These are phyloP conservation scores for Aschersonia sp. DNA, from an alignment of 2,329 filamentous ascomycete species.

Conservation along the genomic window DNA sequence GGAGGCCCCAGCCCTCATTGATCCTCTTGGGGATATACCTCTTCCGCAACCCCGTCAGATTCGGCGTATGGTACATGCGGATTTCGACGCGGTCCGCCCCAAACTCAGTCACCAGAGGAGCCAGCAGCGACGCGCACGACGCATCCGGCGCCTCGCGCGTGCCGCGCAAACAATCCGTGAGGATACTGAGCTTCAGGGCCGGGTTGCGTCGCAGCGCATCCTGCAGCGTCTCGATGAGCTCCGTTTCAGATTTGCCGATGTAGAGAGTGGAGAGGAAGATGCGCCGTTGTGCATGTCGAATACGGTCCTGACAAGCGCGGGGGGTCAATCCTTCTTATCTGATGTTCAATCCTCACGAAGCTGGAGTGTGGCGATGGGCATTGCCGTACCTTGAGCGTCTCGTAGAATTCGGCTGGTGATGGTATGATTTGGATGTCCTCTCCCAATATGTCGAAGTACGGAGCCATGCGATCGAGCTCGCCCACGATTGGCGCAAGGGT, in stretches of 20 bases:
- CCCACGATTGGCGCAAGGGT: conserved; percentile 39
- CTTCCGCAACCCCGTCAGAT: conserved; percentile 77
- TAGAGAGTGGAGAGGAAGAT: conserved; percentile 96
- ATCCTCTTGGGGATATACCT: conserved; percentile 74
- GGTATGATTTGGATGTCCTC: conserved; percentile 68
- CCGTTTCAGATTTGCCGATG: conserved; percentile 84
- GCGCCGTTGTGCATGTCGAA: conserved; percentile 59
- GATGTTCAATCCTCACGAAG: neutral
- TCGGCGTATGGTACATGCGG: conserved; percentile 96
- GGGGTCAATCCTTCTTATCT: neutral
- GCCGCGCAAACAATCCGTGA: conserved; percentile 83
- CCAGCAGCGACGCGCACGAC: conserved; percentile 79
- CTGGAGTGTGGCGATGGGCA: neutral
- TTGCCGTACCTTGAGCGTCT: conserved; percentile 65
- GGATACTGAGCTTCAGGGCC: conserved; percentile 66
- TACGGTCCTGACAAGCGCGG: conserved; percentile 47
- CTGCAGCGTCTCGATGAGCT: conserved; percentile 68
- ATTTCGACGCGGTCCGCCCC: conserved; percentile 76
- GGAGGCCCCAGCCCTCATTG: conserved; percentile 95
- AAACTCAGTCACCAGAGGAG: conserved; percentile 72
- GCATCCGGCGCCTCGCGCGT: conserved; percentile 78
- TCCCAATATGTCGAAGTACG: conserved; percentile 75
- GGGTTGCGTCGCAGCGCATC: conserved; percentile 63
- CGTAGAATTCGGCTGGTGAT: conserved; percentile 81
- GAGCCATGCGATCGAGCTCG: conserved; percentile 79